These are phyloP conservation scores for Sphaerostilbella broomeana DNA, from an alignment of 2,329 filamentous ascomycete genomes.

Conservation along the genomic window DNA sequence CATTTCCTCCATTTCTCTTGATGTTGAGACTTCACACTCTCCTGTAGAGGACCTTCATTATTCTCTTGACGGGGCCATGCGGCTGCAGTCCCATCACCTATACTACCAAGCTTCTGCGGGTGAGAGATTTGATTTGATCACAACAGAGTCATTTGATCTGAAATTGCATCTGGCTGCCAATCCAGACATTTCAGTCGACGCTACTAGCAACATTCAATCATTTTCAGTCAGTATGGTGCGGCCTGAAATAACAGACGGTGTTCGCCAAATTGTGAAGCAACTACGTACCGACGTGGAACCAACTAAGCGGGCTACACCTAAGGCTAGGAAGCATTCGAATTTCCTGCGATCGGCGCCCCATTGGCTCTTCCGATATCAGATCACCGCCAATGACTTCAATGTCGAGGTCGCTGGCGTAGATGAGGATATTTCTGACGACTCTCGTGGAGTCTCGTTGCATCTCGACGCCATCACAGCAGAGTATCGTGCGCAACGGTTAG, in stretches of 20 bases:
- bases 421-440: slow-evolving; percentile 70
- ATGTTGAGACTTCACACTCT: slow-evolving; percentile 94
- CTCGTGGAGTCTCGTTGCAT: slow-evolving; percentile 77
- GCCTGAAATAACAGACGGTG: slow-evolving; percentile 84
- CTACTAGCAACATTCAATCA: slow-evolving; percentile 73
- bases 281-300: slow-evolving; percentile 64
- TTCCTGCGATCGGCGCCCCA: slow-evolving; percentile 71
- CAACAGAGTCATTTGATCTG: slow-evolving; percentile 81
- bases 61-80: slow-evolving; percentile 71
- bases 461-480: slow-evolving; percentile 83
- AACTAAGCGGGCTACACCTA: slow-evolving; percentile 44
- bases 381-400: slow-evolving; percentile 85
- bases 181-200: slow-evolving; percentile 76
- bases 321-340: slow-evolving; percentile 50
- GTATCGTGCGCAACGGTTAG: slow-evolving; percentile 75
- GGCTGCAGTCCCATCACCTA: slow-evolving; percentile 77
- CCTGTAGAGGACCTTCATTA: slow-evolving; percentile 79
- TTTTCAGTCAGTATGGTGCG: slow-evolving; percentile 86
- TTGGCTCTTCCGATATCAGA: slow-evolving; percentile 77
- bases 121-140: slow-evolving; percentile 76
- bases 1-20: slow-evolving; percentile 86
- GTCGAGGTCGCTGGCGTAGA: slow-evolving; percentile 88
- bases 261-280: slow-evolving; percentile 85
- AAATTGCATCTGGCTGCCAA: slow-evolving; percentile 79
- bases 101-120: slow-evolving; percentile 90